Conservation (phyloP, 208 protist species). For the Crithidia fasciculata region DNA sequence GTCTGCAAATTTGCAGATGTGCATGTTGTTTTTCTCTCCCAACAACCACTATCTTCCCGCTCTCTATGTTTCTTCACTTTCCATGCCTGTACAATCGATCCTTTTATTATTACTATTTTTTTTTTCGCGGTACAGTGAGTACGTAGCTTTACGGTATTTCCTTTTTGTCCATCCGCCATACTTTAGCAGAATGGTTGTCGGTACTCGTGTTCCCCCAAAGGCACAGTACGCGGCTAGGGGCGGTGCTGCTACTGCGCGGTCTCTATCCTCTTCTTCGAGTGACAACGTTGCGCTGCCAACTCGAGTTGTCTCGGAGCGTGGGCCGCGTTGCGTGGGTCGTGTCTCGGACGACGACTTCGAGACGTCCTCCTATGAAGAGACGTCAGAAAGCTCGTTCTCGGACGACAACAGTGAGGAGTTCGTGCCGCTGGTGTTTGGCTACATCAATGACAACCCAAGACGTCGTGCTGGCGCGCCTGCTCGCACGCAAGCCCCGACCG, state of each 20-base stretch:
- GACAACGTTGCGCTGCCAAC: slow-evolving; percentile 20
- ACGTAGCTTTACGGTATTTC: not conserved
- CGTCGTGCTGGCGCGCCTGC: slow-evolving; percentile 32
- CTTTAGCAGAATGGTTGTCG: not conserved
- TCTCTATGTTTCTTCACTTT: no score
- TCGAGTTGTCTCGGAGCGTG: slow-evolving; percentile 16
- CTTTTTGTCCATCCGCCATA: not conserved
- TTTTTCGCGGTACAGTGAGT: not conserved
- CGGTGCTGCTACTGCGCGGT: not conserved
- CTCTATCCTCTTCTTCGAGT: slow-evolving; percentile 23
- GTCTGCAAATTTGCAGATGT: no score
- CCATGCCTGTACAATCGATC: no score
- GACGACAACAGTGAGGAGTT: slow-evolving; percentile 71
- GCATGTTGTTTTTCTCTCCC: no score
- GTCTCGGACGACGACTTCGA: slow-evolving; percentile 40
- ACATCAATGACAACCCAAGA: slow-evolving; percentile 42
- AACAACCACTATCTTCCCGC: no score
- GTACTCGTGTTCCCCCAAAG: not conserved
- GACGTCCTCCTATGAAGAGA: slow-evolving; percentile 28
- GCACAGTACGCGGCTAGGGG: not conserved
- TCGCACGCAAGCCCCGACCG: slow-evolving; percentile 20
- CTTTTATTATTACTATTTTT: no score
- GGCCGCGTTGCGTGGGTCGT: slow-evolving; percentile 18
- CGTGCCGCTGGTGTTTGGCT: slow-evolving; percentile 55
- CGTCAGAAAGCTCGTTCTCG: slow-evolving; percentile 38